Base-by-base conservation (phyloP, 2,329 filamentous ascomycete genomes). In the Apiospora phragmitis region DNA sequence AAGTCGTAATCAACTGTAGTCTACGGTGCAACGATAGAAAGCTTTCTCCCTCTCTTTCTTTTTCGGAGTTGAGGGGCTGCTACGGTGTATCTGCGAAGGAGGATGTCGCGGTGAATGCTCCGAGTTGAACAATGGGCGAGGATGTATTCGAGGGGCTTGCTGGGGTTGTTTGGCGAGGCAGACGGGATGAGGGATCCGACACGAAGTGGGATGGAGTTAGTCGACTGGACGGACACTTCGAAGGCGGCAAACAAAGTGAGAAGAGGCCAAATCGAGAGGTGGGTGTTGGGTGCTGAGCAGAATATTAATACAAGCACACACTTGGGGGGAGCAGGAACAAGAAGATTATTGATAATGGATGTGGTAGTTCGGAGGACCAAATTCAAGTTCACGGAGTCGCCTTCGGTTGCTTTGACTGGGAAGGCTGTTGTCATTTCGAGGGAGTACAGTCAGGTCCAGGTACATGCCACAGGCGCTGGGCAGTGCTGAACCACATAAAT, bases 301-400 rank as follows among this genome's bases (percentile, higher is more conserved):
- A 38, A 62, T 62, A 62, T 62, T 38, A 62, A 62, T 62, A 62
- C 55, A 62, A 62, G 38, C 55, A 62, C 29, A 62, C 55, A 38
- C 32, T 62, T 62, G 55, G 32, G 55, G 26, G 26, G 51, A 35
- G 55, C 55, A 62, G 55, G 55, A 62, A 62, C 55, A 62, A 62
- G 55, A 62, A 38, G 55, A 62, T 62, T 62, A 62, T 62, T 62
- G 55, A 62, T 62, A n/a, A 62, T 62, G 55, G 55, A 62, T 62
- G 51, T 18, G 35, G 49, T 18, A 29, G 55, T 62, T 62, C 55
- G 18, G 55, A 62, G 55, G 55, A 38, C 55, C 55, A n/a, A 32
- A 38, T 38, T 29, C 32, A 62, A 35, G 55, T 62, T 62, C 55
- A 62, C 55, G 32, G 55, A 62, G 55, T 62, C 55, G 55, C 55